Conservation (phyloP, 768 basidiomycete genomes). For the Holtermannia corniformis region DNA sequence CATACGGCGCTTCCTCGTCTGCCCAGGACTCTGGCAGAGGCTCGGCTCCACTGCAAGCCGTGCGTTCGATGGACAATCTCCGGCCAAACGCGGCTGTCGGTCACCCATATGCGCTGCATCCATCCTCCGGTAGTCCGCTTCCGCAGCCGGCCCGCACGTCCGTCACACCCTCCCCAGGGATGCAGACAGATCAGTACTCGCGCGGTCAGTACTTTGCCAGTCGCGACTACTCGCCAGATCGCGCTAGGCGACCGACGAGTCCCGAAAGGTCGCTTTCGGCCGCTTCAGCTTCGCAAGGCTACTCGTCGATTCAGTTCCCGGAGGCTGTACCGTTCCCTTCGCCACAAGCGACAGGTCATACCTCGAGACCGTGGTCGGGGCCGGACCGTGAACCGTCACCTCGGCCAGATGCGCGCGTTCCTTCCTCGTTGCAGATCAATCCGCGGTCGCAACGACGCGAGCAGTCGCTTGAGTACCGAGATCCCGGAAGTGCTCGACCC, state of each 20-base stretch:
- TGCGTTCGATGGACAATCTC: constrained; percentile 29
- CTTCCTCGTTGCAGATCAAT: neutral
- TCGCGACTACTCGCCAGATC: neutral
- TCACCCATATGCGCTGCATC: constrained; percentile 14
- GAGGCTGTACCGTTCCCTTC: constrained; percentile 23
- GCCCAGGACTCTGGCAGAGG: neutral
- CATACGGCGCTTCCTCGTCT: neutral
- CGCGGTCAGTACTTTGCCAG: neutral
- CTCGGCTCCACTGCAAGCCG: constrained; percentile 13
- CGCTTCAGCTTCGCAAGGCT: no score
- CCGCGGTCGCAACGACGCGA: neutral
- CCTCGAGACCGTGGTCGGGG: neutral
- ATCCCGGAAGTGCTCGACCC: constrained; percentile 5
- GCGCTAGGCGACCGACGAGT: neutral
- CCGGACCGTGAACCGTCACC: neutral
- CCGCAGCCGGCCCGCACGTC: constrained; percentile 12
- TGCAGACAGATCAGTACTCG: neutral
- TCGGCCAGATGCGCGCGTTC: neutral
- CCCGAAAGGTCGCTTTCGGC: neutral
- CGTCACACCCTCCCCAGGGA: constrained; percentile 12
- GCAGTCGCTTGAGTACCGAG: neutral
- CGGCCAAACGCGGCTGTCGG: constrained; percentile 11
- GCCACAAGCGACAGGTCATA: constrained; percentile 7
- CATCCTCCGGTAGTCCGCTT: neutral
- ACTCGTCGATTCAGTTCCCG: neutral